Percentiles rank a stretch among this genome's conserved stretches.
Evolutionary conservation across 164 flowering plant species (phyloP).

Genomic region (Hamamelis virginiana): DNA sequence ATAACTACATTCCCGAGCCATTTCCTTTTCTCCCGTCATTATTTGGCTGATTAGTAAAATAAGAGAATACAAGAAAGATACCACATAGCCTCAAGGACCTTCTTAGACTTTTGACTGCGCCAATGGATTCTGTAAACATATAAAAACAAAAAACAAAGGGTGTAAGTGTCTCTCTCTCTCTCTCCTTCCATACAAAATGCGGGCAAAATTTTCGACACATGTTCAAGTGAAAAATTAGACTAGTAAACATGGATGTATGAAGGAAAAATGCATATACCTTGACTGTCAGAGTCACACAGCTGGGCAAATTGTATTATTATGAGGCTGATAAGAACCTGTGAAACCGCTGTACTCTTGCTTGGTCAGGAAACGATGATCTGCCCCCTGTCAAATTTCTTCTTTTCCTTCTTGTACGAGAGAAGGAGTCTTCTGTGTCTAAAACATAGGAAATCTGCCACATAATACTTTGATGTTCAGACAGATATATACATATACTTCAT

Average conservation of each 20-base stretch:
- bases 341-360: conserved; percentile 37
- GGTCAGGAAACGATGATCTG: conserved; percentile 14
- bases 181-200: too few relatives aligned
- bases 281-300: background rate
- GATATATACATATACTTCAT: background rate
- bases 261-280: conserved; percentile 1
- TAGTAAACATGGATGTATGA: background rate
- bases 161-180: too few relatives aligned
- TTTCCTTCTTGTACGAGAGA: conserved; percentile 35
- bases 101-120: background rate
- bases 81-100: background rate
- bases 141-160: background rate
- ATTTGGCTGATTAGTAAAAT: background rate
- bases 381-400: conserved; percentile 12
- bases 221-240: too few relatives aligned
- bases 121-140: background rate
- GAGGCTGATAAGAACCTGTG: conserved; percentile 34
- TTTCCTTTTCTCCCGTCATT: background rate
- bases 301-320: conserved; percentile 5
- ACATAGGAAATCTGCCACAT: conserved; percentile 56
- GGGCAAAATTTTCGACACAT: too few relatives aligned
- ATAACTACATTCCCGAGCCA: background rate
- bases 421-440: conserved; percentile 64
- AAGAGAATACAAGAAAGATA: background rate
- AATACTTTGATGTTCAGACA: background rate